These are phyloP conservation scores for Trichosanthes truncata DNA, from an alignment of 306 rosid genomes.

Conservation along the genomic window DNA sequence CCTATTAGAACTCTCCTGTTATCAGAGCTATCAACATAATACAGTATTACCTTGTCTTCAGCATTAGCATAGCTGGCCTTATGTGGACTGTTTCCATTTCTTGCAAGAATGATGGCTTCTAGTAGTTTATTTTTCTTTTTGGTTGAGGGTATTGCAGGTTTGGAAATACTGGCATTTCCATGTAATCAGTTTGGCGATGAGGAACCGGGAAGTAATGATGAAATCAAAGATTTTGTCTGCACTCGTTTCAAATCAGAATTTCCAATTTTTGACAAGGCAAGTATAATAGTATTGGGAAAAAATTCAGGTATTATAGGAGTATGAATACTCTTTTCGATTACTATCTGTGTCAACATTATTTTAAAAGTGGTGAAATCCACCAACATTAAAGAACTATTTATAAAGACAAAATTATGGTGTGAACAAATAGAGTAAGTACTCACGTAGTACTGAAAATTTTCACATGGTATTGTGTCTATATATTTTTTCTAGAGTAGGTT, in stretches of 20 bases:
- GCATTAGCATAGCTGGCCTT: neutral
- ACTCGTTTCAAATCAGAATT: constrained; percentile 81
- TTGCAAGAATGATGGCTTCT: neutral
- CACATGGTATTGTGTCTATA: neutral
- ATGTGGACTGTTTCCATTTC: neutral
- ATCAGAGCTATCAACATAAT: neutral
- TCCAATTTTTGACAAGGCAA: constrained; percentile 78
- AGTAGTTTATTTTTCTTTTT: neutral
- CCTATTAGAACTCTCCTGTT: neutral
- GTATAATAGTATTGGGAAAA: neutral
- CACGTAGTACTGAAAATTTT: neutral
- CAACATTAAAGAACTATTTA: neutral
- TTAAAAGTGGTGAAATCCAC: neutral
- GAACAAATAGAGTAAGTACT: no score
- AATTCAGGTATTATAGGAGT: neutral
- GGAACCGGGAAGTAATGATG: constrained; percentile 81
- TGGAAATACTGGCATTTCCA: constrained; percentile 81
- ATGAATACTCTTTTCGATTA: neutral
- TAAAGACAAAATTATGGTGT: no score
- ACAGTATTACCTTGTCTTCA: neutral
- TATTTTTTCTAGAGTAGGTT: neutral
- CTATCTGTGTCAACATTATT: neutral
- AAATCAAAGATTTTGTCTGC: constrained; percentile 71
- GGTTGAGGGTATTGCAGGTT: constrained; percentile 29
- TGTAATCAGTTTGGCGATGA: constrained; percentile 78